Evolutionary conservation across 2,329 filamentous ascomycete genomes (phyloP), one percentile per base, ranked within the genome.

Genomic region (Hypoxylon sp.): DNA sequence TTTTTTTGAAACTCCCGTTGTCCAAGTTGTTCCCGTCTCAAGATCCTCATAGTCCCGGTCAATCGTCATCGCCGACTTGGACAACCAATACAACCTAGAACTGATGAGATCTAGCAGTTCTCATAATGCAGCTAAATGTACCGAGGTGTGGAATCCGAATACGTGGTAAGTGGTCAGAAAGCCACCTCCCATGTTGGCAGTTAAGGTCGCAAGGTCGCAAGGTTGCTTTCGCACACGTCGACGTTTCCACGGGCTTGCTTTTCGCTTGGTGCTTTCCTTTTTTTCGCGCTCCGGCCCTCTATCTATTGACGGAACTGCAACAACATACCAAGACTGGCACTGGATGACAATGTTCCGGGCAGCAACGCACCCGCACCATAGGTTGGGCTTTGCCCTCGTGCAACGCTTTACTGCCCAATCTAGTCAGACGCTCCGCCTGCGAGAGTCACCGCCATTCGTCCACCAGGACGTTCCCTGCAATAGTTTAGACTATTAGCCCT

Each of bases 391-490:
- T 39, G 56, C 44, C 56, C 56, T 66, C 59, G 59, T 68, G 66
- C 68, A 65, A 65, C 68, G 49, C 55, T 68, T 66, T 72, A 66
- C 61, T 73, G 72, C 72, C 72, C 73, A 73, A 75, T 71, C 68
- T 66, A 70, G 68, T 68, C 68, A 70, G 68, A 68, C 68, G 60
- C 62, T 64, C 69, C 52, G 64, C 63, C 68, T 58, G 53, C 55
- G 56, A 64, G 56, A 58, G 71, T 71, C 73, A 74, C 72, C 72
- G 72, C 73, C 64, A 69, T 72, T 71, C 59, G 65, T 65, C 56
- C 55, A 54, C 67, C 65, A 55, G 71, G 70, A 63, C 62, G 50
- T 66, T 66, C 72, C 68, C 65, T 73, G 71, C 67, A 75, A 70
- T 66, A 53, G 49, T 59, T 59, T 59, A 71, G 64, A 67, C 71